Percentiles rank a stretch among this genome's conserved stretches.
These are phyloP conservation scores for Leccinum pellstonianum DNA, from an alignment of 768 basidiomycete genomes.

Conservation along the genomic window DNA sequence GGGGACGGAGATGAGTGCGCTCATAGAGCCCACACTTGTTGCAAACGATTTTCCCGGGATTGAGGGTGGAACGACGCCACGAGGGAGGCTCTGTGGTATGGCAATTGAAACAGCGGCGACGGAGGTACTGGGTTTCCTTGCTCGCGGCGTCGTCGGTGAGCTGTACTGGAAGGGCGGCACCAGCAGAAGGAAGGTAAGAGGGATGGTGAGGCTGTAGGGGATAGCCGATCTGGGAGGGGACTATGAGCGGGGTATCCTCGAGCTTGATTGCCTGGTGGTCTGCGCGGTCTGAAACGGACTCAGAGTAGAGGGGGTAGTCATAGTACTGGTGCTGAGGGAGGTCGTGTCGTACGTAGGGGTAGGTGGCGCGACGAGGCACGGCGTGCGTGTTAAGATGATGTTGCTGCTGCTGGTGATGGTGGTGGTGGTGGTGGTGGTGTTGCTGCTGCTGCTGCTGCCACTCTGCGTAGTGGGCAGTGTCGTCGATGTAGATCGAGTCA, in stretches of 20 bases:
- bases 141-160: slow-evolving; percentile 89
- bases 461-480: slow-evolving; percentile 35
- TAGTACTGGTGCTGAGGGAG: slow-evolving; percentile 42
- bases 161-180: slow-evolving; percentile 58
- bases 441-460: slow-evolving; percentile 40
- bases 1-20: slow-evolving; percentile 79
- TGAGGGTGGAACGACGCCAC: slow-evolving; percentile 85
- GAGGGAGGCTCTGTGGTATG: slow-evolving; percentile 88
- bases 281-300: slow-evolving; percentile 34
- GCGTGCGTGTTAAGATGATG: slow-evolving; percentile 29
- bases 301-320: slow-evolving; percentile 39
- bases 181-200: slow-evolving; percentile 42
- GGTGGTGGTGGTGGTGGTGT: slow-evolving; percentile 22
- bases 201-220: slow-evolving; percentile 34
- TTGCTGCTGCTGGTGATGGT: slow-evolving; percentile 41
- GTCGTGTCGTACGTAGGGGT: slow-evolving; percentile 76
- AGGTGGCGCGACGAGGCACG: slow-evolving; percentile 63
- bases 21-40: slow-evolving; percentile 93
- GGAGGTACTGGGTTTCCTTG: slow-evolving; percentile 89
- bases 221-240: slow-evolving; percentile 56
- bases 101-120: slow-evolving; percentile 86
- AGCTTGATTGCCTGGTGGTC: slow-evolving; percentile 53
- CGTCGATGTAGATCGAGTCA: slow-evolving; percentile 35
- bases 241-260: slow-evolving; percentile 58
- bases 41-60: slow-evolving; percentile 91